phyloP scores from a whole-genome alignment of 768 basidiomycete genomes.

The Pleurotus cornucopiae region DNA sequence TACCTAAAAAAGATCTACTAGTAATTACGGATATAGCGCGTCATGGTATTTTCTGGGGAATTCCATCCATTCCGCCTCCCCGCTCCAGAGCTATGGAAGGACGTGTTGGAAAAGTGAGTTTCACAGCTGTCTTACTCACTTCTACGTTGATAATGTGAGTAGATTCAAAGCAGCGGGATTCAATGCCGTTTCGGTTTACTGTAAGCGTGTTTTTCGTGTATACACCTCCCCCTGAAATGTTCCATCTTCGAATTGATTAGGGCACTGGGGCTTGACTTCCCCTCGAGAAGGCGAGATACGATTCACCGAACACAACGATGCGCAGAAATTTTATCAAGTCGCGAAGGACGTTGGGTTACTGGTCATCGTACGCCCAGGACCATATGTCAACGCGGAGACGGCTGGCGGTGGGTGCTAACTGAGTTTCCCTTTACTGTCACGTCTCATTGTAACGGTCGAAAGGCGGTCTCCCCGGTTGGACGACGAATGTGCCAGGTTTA shows the following conservation, averaged over 20 bases:
- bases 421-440: not conserved
- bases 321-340: constrained; percentile 56
- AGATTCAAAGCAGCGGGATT: constrained; percentile 58
- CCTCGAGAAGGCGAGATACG: constrained; percentile 55
- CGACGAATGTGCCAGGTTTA: constrained; percentile 41
- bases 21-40: constrained; percentile 24
- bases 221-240: not conserved
- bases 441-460: not conserved
- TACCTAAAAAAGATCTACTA: too few species aligned
- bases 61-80: constrained; percentile 70
- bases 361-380: constrained; percentile 64
- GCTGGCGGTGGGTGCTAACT: constrained; percentile 43
- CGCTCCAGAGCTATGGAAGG: constrained; percentile 61
- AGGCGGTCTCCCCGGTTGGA: constrained; percentile 47
- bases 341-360: constrained; percentile 59
- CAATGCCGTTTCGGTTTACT: constrained; percentile 61
- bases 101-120: constrained; percentile 53
- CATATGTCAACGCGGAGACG: constrained; percentile 62
- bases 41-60: constrained; percentile 60
- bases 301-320: constrained; percentile 54
- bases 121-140: not conserved
- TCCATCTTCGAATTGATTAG: constrained; percentile 20
- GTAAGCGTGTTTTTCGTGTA: constrained; percentile 36
- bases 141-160: not conserved
- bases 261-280: constrained; percentile 64